Percentiles rank a stretch among this genome's conserved stretches.
phyloP scores from a whole-genome alignment of 495 filamentous ascomycete species.

The Collariella sp. region DNA sequence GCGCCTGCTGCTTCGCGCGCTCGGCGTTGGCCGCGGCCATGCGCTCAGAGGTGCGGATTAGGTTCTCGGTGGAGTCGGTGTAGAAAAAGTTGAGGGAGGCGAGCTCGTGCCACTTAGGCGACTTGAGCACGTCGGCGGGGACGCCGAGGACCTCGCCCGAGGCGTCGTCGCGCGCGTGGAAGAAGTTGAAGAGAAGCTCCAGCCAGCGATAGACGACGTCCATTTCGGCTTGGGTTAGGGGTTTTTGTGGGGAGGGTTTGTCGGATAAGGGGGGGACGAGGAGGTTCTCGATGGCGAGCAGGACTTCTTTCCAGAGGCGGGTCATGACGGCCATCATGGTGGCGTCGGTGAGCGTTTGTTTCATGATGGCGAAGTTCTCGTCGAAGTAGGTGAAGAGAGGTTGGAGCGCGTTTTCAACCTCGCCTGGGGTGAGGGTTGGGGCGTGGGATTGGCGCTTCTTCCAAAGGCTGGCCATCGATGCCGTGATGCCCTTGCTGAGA shows the following conservation, averaged over 20 bases:
- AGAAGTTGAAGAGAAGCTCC: slow-evolving; percentile 85
- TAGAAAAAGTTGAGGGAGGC: slow-evolving; percentile 97
- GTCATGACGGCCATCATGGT: slow-evolving; percentile 98
- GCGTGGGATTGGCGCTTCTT: slow-evolving; percentile 45
- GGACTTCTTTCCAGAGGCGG: slow-evolving; percentile 93
- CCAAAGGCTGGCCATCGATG: slow-evolving; percentile 75
- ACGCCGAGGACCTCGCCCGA: slow-evolving; percentile 83
- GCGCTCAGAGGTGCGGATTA: slow-evolving; percentile 85
- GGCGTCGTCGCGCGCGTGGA: slow-evolving; percentile 77
- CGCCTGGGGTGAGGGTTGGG: slow-evolving; percentile 54
- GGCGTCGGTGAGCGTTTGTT: slow-evolving; percentile 81
- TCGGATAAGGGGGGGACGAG: slow-evolving; percentile 93
- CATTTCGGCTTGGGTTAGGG: slow-evolving; percentile 78
- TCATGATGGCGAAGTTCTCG: slow-evolving; percentile 99
- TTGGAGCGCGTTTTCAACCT: slow-evolving; percentile 72
- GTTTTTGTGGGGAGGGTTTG: slow-evolving; percentile 83
- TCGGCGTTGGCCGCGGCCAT: slow-evolving; percentile 88
- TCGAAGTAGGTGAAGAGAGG: slow-evolving; percentile 96
- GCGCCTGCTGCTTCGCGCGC: slow-evolving; percentile 56
- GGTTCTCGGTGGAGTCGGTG: slow-evolving; percentile 81
- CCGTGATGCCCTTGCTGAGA: slow-evolving; percentile 64
- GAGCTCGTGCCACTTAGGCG: slow-evolving; percentile 96
- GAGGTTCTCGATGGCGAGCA: slow-evolving; percentile 80
- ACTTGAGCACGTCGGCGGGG: slow-evolving; percentile 82
- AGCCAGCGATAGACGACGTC: slow-evolving; percentile 96